Base-by-base conservation (phyloP, 73 alveolate species). In the Paramecium biaurelia region DNA sequence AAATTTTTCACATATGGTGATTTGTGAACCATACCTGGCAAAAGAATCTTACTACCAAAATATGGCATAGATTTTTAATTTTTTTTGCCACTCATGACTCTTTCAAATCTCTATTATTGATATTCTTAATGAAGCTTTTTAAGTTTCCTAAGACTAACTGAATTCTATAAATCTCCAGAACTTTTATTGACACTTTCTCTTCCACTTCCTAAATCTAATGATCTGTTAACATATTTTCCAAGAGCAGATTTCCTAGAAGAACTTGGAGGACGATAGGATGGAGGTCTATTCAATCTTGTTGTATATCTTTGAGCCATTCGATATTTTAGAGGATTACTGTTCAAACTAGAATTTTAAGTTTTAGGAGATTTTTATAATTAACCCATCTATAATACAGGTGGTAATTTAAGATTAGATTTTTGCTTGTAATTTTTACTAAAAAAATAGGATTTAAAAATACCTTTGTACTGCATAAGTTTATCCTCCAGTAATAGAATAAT, bases 11-110 rank as follows among this genome's bases (percentile, higher is more conserved):
- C 90, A 42, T 79, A 79, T 3, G 90, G 90, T 15, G 90, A 79
- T 79, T 79, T 23, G 56, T 79, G 70, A 42, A 79, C 76, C 90
- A 79, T 79, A 5, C 90, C 90, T 37, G 90, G 90, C 21, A 79
- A 45, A 21, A 79, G 32, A 8, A 79, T 43, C 34, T 79, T 79
- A 20, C 28, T 79, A 8, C 90, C 90, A 18, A 79, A 79, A 34
- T 43, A 79, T 43, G 90, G 90, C 70, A 79, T 41, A 42, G 90
- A 79, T 6, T 41, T 47, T 79, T 79, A 47, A 47, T 79, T 79
- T 21, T 23, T 79, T 79, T 79, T 79, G 11, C 90, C 90, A 79
- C 90, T 79, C 15, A 79, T 7, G 14, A 42, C 90, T 79, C 90
- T 79, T 37, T 79, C 90, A 45, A 79, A 79, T 79, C 90, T 79